Conservation (phyloP, 768 basidiomycete species). For the Lactarius hatsudake region DNA sequence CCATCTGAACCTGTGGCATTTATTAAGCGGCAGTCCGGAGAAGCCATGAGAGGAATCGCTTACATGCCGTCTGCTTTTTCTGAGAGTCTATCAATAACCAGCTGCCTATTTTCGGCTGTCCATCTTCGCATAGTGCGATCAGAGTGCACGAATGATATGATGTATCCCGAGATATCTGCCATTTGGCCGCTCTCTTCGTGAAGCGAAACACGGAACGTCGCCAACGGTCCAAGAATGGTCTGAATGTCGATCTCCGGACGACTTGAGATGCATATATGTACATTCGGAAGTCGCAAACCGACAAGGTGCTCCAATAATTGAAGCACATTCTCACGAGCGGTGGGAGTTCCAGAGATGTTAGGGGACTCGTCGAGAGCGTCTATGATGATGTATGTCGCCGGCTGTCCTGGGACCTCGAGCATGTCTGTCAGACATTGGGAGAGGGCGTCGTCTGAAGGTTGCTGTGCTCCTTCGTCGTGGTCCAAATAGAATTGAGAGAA, state of each 20-base stretch:
- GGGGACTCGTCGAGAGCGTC: conserved; percentile 16
- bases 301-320: not conserved
- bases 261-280: conserved; percentile 11
- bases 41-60: not conserved
- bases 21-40: not conserved
- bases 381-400: not conserved
- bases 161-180: not conserved
- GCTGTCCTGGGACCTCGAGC: not conserved
- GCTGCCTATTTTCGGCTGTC: not conserved
- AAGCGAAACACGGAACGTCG: not conserved
- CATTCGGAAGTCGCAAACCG: not conserved
- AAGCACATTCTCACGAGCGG: not conserved
- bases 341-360: too few relatives aligned
- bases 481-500: conserved; percentile 1
- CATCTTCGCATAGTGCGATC: not conserved
- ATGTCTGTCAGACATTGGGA: conserved; percentile 2
- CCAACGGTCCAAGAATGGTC: not conserved
- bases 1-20: conserved; percentile 5
- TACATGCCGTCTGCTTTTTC: conserved; percentile 7
- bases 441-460: conserved; percentile 1
- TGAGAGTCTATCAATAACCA: not conserved
- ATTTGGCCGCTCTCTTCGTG: not conserved
- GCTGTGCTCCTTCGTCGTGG: not conserved
- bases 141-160: not conserved
- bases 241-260: conserved; percentile 7